A percentile compares a stretch with the other conserved stretches of the same genome.
phyloP scores from a whole-genome alignment of 2,329 filamentous ascomycete species.

The Calonectria fujianensis region DNA sequence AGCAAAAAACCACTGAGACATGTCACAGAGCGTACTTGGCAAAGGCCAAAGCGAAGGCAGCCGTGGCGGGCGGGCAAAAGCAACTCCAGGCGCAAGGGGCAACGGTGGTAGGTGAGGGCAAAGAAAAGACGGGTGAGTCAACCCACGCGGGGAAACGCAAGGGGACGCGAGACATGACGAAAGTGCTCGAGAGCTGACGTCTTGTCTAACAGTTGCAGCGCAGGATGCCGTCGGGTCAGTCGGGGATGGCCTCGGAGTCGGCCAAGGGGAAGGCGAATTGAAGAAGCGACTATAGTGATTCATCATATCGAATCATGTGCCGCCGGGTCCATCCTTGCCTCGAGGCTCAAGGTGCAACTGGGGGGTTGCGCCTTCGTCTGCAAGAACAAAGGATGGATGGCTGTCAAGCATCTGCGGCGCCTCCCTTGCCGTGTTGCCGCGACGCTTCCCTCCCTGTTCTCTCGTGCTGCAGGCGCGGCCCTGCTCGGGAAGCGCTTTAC shows the following conservation, averaged over 20 bases:
- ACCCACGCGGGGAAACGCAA: neutral
- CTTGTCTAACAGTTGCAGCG: constrained; percentile 18
- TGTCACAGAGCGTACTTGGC: constrained; percentile 32
- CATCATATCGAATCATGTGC: constrained; percentile 2
- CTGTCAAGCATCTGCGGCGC: constrained; percentile 5
- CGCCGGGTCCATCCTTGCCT: constrained; percentile 14
- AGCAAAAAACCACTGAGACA: constrained; percentile 33
- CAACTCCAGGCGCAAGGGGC: constrained; percentile 26
- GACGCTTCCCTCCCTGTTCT: neutral
- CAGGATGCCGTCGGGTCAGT: constrained; percentile 33
- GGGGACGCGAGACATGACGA: constrained; percentile 31
- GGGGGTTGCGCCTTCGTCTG: neutral
- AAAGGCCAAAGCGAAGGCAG: constrained; percentile 32
- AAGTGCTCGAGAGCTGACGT: constrained; percentile 29
- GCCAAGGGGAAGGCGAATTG: constrained; percentile 25
- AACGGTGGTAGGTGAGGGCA: constrained; percentile 22
- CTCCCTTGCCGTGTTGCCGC: constrained; percentile 15
- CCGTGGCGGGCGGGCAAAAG: constrained; percentile 26
- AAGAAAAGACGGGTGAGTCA: constrained; percentile 30
- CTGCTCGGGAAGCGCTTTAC: constrained; percentile 15
- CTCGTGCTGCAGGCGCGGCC: constrained; percentile 6
- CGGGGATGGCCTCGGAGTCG: constrained; percentile 28
- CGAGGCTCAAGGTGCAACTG: constrained; percentile 11
- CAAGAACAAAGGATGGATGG: neutral
- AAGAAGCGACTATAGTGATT: constrained; percentile 33